Percentiles rank a stretch among this genome's conserved stretches.
phyloP scores from a whole-genome alignment of 1,139 yeast genomes.

The Sugiyamaella castrensis region DNA sequence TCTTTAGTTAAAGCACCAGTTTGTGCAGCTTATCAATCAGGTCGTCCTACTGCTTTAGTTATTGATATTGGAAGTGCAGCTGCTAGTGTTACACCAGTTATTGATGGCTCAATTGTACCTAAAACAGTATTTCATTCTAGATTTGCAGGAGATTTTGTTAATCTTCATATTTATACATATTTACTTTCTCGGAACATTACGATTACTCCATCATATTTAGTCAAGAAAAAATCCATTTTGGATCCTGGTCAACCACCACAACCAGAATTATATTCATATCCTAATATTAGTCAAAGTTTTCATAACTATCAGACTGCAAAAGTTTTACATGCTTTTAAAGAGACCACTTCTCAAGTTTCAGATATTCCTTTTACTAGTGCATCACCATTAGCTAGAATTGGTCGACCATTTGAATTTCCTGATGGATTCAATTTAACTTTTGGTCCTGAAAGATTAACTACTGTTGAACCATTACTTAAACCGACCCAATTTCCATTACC shows the following conservation, averaged over 20 bases:
- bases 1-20: conserved; percentile 82
- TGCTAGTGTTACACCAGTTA: conserved; percentile 82
- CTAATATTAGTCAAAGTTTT: conserved; percentile 35
- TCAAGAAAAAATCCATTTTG: conserved; percentile 33
- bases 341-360: conserved; percentile 52
- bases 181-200: conserved; percentile 32
- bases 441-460: conserved; percentile 62
- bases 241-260: conserved; percentile 40
- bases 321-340: conserved; percentile 60
- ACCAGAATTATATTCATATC: conserved; percentile 37
- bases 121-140: conserved; percentile 38
- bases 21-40: conserved; percentile 59
- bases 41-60: conserved; percentile 39
- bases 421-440: conserved; percentile 60
- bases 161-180: conserved; percentile 36
- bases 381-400: conserved; percentile 26
- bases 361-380: conserved; percentile 43
- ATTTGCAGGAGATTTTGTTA: conserved; percentile 44
- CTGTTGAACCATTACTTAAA: conserved; percentile 78
- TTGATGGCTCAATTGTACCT: conserved; percentile 60
- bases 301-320: conserved; percentile 38
- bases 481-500: conserved; percentile 35
- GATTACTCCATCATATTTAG: conserved; percentile 36
- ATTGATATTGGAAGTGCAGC: conserved; percentile 38
- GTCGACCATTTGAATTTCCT: conserved; percentile 78